Conservation (phyloP, 202 grass and related monocot genomes). For the Schoenoplectus tabernaemontani region DNA sequence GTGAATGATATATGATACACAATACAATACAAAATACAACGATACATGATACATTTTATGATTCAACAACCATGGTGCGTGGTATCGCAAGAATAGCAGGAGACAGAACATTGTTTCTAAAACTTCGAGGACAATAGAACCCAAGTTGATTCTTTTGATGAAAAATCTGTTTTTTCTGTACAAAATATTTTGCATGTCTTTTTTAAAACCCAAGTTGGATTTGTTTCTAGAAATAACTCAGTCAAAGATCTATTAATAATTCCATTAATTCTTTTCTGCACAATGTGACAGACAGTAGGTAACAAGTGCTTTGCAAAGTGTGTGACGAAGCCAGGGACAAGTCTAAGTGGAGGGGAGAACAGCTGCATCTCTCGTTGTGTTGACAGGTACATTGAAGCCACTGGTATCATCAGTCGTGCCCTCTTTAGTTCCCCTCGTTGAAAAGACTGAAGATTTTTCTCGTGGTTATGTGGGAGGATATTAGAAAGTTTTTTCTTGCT, state of each 20-base stretch:
- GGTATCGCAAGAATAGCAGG: no score
- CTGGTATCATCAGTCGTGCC: constrained; percentile 41
- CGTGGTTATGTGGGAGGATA: not conserved
- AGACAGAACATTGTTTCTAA: no score
- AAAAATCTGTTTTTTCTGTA: no score
- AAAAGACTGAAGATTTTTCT: not conserved
- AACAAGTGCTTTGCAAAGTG: constrained; percentile 82
- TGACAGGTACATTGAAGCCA: constrained; percentile 73
- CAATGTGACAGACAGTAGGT: constrained; percentile 49
- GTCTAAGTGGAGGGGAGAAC: constrained; percentile 57
- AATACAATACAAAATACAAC: no score
- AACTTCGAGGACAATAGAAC: no score
- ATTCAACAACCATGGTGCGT: no score
- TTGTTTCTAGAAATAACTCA: not conserved
- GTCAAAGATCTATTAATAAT: not conserved
- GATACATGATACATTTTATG: no score
- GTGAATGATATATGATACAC: no score
- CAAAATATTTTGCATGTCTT: not conserved
- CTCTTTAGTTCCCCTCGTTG: constrained; percentile 50
- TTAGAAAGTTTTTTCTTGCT: not conserved
- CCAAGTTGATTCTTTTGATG: no score
- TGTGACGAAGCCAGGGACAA: constrained; percentile 67
- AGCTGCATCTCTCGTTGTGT: constrained; percentile 72
- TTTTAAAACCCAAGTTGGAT: not conserved
- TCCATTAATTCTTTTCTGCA: not conserved